phyloP scores from a whole-genome alignment of 169 alveolate species.

The Besnoitia besnoiti region DNA sequence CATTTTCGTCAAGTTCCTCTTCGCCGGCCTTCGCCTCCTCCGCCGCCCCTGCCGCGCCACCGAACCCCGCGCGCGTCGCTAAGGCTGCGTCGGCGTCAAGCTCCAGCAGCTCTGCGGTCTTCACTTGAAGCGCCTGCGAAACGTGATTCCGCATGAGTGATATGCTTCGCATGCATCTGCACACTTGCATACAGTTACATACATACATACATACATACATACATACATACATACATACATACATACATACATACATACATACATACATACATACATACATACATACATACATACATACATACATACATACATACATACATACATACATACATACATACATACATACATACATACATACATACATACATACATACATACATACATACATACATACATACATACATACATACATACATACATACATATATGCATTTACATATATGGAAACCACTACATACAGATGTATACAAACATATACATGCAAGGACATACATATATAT shows the following conservation, averaged over 20 bases:
- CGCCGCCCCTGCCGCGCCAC: not conserved
- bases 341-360: not conserved
- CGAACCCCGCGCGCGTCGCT: not conserved
- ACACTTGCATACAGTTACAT: too few species aligned
- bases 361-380: not conserved
- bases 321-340: not conserved
- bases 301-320: not conserved
- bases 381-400: not conserved
- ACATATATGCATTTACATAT: not conserved
- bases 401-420: not conserved
- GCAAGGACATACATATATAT: not conserved
- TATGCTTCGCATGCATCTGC: too few species aligned
- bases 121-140: not conserved
- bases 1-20: not conserved
- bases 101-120: not conserved
- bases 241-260: too few species aligned
- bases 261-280: too few species aligned
- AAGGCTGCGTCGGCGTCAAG: not conserved
- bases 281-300: too few species aligned
- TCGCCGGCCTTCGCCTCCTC: not conserved
- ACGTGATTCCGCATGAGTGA: too few species aligned
- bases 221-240: too few species aligned
- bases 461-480: not conserved
- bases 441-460: not conserved
- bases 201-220: too few species aligned